Conservation (phyloP, 2,329 filamentous ascomycete species). For the Exophiala bonariae region DNA sequence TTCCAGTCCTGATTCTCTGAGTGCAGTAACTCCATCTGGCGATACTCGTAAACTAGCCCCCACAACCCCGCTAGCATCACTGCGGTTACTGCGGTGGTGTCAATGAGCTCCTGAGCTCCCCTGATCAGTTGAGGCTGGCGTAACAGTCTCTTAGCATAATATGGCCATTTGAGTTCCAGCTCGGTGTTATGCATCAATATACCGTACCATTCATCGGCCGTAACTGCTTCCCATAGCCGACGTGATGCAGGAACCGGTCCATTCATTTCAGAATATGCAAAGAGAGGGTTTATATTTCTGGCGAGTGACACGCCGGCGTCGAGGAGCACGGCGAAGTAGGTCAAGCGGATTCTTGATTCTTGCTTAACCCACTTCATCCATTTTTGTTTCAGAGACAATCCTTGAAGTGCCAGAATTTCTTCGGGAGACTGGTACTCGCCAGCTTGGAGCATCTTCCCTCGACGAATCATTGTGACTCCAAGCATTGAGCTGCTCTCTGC, state of each 20-base stretch:
- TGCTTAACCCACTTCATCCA: conserved; percentile 34
- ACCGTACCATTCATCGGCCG: conserved; percentile 65
- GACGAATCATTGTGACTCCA: conserved; percentile 47
- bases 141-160: neutral
- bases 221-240: conserved; percentile 65
- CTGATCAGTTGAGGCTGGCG: neutral
- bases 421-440: neutral
- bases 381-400: conserved; percentile 7
- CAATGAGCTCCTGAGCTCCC: neutral
- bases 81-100: neutral
- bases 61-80: conserved; percentile 3
- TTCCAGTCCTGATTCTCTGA: neutral
- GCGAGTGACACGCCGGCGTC: conserved; percentile 69
- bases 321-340: conserved; percentile 61
- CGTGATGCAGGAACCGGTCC: conserved; percentile 56
- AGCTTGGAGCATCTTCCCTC: conserved; percentile 30
- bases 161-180: neutral
- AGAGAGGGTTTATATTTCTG: conserved; percentile 58
- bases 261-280: conserved; percentile 14
- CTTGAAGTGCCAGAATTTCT: conserved; percentile 17
- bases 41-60: conserved; percentile 7
- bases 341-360: conserved; percentile 48
- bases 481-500: conserved; percentile 39
- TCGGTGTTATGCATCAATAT: conserved; percentile 13
- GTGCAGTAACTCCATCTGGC: conserved; percentile 4